Evolutionary conservation across 164 flowering plant genomes (phyloP).

Genomic region (Aristolochia contorta): DNA sequence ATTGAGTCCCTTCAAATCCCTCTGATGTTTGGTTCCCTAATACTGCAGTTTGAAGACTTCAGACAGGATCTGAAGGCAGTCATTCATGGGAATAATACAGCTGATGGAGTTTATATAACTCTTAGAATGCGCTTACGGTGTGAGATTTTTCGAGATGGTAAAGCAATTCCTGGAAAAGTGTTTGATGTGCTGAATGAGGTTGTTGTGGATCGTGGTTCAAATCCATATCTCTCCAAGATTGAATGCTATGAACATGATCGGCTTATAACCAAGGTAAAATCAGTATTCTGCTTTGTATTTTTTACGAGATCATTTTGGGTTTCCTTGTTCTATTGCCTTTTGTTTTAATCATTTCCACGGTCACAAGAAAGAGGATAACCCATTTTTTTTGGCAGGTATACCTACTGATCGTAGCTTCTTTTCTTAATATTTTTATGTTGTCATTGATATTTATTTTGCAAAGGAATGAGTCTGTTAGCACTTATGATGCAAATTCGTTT

Average conservation of each 20-base stretch:
- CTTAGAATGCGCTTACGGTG: conserved; percentile 93
- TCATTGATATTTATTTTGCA: too few species aligned
- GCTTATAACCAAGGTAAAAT: conserved; percentile 84
- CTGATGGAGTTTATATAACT: conserved; percentile 93
- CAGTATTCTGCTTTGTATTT: not conserved
- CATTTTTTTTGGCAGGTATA: too few species aligned
- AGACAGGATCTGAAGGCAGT: conserved; percentile 75
- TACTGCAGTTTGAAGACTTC: conserved; percentile 65
- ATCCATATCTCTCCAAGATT: conserved; percentile 95
- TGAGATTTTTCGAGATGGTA: conserved; percentile 88
- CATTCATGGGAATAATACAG: conserved; percentile 80
- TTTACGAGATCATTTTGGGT: not conserved
- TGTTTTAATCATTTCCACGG: not conserved
- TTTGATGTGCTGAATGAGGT: conserved; percentile 93
- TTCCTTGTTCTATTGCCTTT: not conserved
- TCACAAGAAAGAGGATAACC: not conserved
- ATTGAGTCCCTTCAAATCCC: not conserved
- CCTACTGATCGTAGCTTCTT: too few species aligned
- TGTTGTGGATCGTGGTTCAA: conserved; percentile 98
- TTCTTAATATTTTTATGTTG: too few species aligned
- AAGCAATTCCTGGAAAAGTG: conserved; percentile 89
- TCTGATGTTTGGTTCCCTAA: not conserved
- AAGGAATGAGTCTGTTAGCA: too few species aligned
- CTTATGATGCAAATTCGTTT: too few species aligned
- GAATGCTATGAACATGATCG: conserved; percentile 94